Base-by-base conservation (phyloP, 768 basidiomycete species). In the Tricholoma sp. region DNA sequence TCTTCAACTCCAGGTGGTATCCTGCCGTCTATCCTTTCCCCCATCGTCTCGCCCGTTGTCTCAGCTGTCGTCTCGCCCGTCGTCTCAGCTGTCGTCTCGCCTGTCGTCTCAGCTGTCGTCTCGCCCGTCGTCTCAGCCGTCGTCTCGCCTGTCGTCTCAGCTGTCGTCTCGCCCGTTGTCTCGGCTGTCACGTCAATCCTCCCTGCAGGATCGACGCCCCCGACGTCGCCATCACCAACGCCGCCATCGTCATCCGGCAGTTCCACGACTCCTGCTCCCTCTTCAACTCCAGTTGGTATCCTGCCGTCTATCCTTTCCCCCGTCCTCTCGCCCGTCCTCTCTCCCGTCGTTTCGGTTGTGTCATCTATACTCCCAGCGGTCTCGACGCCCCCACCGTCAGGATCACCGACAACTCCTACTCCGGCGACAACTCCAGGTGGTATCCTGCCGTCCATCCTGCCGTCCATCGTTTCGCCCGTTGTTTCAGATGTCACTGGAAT, bases 271-370 rank as follows among this genome's bases (percentile, higher is more conserved):
- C 49, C 45, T 33, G 18, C 47, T 41, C 24, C 52, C 45, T 7
- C n/a, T 24, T 49, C 48, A 50, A 34, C 49, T n/a, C 57, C 31
- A 48, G 57, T 54, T 42, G 41, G 52, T 24, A 31, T 56, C 44
- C 45, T 52, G 13, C 41, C 52, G 12, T 31, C n/a, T 15, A 33
- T 51, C 31, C 9, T 48, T 50, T 47, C 6, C 1, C 24, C 24
- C 4, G 4, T 24, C 24, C 24, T 24, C 24, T 24, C 24, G 24
- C 24, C 24, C 24, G n/a, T n/a, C n/a, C n/a, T n/a, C n/a, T n/a
- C n/a, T n/a, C n/a, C n/a, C n/a, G 24, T 24, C 24, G 24, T 24
- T 24, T 24, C 24, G 4, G 24, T 24, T 4, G 24, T 24, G 24
- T 2, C 24, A 24, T 24, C 24, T 2, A 24, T 24, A 24, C 24